These are phyloP conservation scores for Morella rubra DNA, from an alignment of 306 rosid species.

Conservation along the genomic window DNA sequence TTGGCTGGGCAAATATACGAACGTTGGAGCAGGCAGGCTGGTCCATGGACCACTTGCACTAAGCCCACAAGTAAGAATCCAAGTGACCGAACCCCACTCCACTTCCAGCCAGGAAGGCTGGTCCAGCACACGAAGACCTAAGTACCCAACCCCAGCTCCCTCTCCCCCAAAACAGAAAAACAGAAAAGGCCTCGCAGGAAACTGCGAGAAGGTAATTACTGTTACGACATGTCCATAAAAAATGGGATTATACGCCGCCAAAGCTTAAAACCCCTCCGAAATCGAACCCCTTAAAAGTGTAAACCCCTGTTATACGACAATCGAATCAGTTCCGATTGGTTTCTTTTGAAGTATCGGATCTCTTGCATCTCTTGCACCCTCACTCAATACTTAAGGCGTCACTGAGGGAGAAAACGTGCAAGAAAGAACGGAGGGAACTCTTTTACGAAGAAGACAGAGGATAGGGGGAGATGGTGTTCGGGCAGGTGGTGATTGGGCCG, in stretches of 20 bases:
- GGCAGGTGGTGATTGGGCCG: conserved; percentile 91
- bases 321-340: neutral
- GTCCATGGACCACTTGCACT: neutral
- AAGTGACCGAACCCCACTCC: no score
- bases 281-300: neutral
- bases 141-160: no score
- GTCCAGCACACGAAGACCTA: no score
- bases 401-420: neutral
- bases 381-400: neutral
- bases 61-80: no score
- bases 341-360: neutral
- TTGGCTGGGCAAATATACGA: neutral
- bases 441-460: neutral
- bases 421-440: neutral
- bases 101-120: no score
- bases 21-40: neutral
- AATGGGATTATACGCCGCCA: no score
- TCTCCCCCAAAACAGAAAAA: no score
- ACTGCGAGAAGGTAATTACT: no score
- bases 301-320: neutral
- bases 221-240: no score
- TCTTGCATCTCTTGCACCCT: neutral
- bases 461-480: conserved; percentile 49
- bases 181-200: no score
- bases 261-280: no score